A percentile compares a stretch with the other conserved stretches of the same genome.
Conservation (phyloP, 305 asterid genomes). For the Andrographis paniculata region DNA sequence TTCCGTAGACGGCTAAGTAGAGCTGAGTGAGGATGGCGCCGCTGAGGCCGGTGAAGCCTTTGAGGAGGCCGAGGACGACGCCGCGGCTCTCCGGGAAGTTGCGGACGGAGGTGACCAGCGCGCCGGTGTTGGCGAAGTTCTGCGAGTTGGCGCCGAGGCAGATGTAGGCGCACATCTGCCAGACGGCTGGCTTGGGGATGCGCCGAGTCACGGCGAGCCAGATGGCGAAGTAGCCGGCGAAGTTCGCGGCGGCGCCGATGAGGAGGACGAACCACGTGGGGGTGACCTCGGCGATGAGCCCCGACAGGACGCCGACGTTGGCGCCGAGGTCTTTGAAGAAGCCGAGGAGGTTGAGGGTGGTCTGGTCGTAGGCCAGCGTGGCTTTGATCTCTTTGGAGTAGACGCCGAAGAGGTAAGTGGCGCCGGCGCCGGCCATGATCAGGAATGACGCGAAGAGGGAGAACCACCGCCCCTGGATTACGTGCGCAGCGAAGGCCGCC, state of each 20-base stretch:
- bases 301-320: conserved; percentile 71
- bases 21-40: conserved; percentile 79
- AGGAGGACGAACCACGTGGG: conserved; percentile 75
- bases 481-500: conserved; percentile 30
- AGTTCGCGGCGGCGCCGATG: conserved; percentile 63
- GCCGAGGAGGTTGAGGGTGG: conserved; percentile 72
- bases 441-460: conserved; percentile 78
- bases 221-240: conserved; percentile 73
- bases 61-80: conserved; percentile 46
- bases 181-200: conserved; percentile 43
- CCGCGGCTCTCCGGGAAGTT: conserved; percentile 80
- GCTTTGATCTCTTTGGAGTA: conserved; percentile 75
- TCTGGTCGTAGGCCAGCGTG: conserved; percentile 70
- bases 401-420: conserved; percentile 68
- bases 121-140: conserved; percentile 81
- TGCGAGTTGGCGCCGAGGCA: conserved; percentile 84
- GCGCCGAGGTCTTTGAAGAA: conserved; percentile 82
- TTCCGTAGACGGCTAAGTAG: conserved; percentile 67
- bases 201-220: conserved; percentile 54
- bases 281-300: conserved; percentile 63
- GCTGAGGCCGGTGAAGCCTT: conserved; percentile 73
- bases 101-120: conserved; percentile 61
- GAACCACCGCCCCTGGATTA: conserved; percentile 77
- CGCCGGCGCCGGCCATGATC: conserved; percentile 89
- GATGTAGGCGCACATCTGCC: conserved; percentile 81